These are phyloP conservation scores for Avicennia marina DNA, from an alignment of 257 asterid species.

Conservation along the genomic window DNA sequence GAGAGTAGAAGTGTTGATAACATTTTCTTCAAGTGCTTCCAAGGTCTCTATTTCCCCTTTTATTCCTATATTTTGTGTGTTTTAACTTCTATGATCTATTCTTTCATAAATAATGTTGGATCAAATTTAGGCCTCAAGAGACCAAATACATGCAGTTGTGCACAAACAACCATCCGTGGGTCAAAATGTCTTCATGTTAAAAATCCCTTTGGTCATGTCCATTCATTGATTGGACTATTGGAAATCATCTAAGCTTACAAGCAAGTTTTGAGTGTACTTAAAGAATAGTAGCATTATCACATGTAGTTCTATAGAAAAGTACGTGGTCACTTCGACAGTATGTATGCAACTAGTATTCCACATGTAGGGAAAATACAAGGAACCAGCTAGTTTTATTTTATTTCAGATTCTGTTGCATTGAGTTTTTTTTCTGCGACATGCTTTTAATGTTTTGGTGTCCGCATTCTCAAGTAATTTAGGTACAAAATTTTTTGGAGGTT, in stretches of 20 bases:
- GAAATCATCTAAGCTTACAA: not conserved
- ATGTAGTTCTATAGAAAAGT: constrained; percentile 1
- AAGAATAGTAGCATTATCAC: constrained; percentile 3
- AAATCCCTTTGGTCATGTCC: not conserved
- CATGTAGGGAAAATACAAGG: constrained; percentile 15
- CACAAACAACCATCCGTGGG: not conserved
- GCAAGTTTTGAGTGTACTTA: not conserved
- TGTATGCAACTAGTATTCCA: not conserved
- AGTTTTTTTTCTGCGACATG: constrained; percentile 6
- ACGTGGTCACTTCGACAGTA: not conserved
- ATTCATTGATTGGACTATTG: not conserved
- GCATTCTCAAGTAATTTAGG: not conserved
- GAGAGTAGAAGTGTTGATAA: not conserved
- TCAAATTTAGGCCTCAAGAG: not conserved
- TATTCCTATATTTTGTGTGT: not conserved
- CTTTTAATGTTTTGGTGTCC: constrained; percentile 4
- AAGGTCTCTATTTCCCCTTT: not conserved
- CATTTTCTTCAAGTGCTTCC: not conserved
- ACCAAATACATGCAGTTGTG: not conserved
- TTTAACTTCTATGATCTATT: no score
- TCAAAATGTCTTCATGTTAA: not conserved
- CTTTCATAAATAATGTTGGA: not conserved
- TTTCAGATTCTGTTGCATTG: not conserved
- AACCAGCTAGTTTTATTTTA: constrained; percentile 17
- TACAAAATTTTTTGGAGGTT: no score